Percentiles rank a stretch among this genome's conserved stretches.
These are phyloP conservation scores for Pseudomonodictys pantanalensis DNA, from an alignment of 495 filamentous ascomycete genomes.

Conservation along the genomic window DNA sequence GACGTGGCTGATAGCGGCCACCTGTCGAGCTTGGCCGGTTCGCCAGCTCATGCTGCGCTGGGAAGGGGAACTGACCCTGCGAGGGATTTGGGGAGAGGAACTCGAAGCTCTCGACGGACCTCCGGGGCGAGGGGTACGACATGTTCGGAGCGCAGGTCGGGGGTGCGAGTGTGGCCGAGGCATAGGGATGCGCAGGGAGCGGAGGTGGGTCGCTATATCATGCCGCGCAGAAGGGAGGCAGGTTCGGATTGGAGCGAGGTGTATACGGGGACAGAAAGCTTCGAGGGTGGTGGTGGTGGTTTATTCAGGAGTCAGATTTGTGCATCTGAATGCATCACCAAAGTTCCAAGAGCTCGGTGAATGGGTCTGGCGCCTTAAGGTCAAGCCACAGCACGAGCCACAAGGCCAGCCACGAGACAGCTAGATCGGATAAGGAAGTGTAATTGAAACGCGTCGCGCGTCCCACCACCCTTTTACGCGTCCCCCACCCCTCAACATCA, in stretches of 20 bases:
- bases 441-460: not conserved
- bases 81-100: slow-evolving; percentile 34
- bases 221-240: slow-evolving; percentile 29
- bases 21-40: slow-evolving; percentile 40
- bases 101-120: slow-evolving; percentile 35
- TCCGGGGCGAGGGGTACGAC: slow-evolving; percentile 37
- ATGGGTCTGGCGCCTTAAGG: too few relatives aligned
- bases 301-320: too few relatives aligned
- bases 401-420: too few relatives aligned
- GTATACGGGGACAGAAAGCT: too few relatives aligned
- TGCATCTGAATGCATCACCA: too few relatives aligned
- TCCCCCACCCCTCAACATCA: not conserved
- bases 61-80: slow-evolving; percentile 40
- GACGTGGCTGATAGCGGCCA: slow-evolving; percentile 52
- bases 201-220: slow-evolving; percentile 9
- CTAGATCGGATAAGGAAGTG: too few relatives aligned
- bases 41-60: slow-evolving; percentile 33
- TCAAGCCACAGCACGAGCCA: too few relatives aligned
- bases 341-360: too few relatives aligned
- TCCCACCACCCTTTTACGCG: not conserved
- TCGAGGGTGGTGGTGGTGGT: too few relatives aligned
- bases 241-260: too few relatives aligned
- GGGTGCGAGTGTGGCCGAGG: slow-evolving; percentile 19
- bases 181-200: slow-evolving; percentile 25
- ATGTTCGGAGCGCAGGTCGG: slow-evolving; percentile 28